Percentiles rank a stretch among this genome's conserved stretches.
phyloP scores from a whole-genome alignment of 106 monocot species.

The Dioscorea zingiberensis region DNA sequence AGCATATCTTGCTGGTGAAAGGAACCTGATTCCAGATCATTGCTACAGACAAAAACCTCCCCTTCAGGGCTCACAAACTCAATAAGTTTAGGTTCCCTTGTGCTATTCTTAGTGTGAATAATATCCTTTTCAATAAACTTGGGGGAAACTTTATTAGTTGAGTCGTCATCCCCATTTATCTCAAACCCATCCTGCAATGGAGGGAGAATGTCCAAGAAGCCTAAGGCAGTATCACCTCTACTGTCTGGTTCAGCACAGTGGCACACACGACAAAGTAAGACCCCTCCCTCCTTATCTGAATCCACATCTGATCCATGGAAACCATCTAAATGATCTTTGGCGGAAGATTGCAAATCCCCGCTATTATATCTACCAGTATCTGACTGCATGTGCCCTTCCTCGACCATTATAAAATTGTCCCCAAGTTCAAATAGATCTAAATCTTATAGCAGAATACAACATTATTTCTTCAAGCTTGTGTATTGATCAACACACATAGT shows the following conservation, averaged over 20 bases:
- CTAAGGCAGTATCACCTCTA: constrained; percentile 63
- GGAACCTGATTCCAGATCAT: constrained; percentile 73
- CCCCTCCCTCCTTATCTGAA: constrained; percentile 26
- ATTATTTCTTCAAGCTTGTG: too few species aligned
- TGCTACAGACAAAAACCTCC: constrained; percentile 68
- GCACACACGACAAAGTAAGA: constrained; percentile 80
- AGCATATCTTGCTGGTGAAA: constrained; percentile 43
- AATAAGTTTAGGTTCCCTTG: constrained; percentile 24
- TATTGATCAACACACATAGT: too few species aligned
- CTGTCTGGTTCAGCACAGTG: constrained; percentile 81
- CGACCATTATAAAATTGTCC: too few species aligned
- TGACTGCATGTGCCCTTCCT: too few species aligned
- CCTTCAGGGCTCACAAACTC: constrained; percentile 88
- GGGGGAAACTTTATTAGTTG: constrained; percentile 9
- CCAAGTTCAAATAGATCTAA: too few species aligned
- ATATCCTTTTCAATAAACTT: constrained; percentile 8
- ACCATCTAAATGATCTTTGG: constrained; percentile 10
- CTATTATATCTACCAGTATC: too few species aligned
- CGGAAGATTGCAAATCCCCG: background rate
- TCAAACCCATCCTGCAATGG: constrained; percentile 33
- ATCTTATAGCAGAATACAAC: too few species aligned
- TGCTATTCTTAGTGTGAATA: constrained; percentile 10
- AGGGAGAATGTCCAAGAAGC: constrained; percentile 68
- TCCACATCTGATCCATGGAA: constrained; percentile 16
- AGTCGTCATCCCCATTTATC: constrained; percentile 6